A percentile compares a stretch with the other conserved stretches of the same genome.
Evolutionary conservation across 2,329 filamentous ascomycete species (phyloP).

Genomic region (Thelonectria olida): DNA sequence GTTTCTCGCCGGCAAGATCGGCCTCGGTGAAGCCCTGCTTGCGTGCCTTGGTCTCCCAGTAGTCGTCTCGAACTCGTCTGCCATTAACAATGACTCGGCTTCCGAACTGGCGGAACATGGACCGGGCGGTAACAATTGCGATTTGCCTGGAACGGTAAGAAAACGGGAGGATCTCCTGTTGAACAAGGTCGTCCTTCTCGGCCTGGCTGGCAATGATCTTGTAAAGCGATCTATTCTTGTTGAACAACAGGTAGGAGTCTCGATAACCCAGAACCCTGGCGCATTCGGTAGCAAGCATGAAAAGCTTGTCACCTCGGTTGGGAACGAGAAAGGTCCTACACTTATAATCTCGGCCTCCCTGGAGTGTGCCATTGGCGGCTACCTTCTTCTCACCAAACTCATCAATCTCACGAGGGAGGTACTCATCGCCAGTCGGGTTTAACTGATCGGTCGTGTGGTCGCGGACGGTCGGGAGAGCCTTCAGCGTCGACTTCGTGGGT

Average conservation of each 20-base stretch:
- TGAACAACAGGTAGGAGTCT: constrained; percentile 98
- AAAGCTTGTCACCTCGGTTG: constrained; percentile 89
- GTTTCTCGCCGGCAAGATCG: constrained; percentile 93
- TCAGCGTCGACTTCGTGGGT: constrained; percentile 84
- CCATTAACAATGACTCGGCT: constrained; percentile 92
- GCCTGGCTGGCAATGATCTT: constrained; percentile 97
- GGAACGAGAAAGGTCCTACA: constrained; percentile 95
- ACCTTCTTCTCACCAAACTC: constrained; percentile 96
- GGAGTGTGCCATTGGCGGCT: constrained; percentile 80
- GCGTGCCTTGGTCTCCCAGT: constrained; percentile 96
- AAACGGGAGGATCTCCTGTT: constrained; percentile 94
- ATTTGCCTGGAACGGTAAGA: constrained; percentile 99
- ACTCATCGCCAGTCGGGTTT: constrained; percentile 89
- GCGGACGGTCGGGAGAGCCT: constrained; percentile 92
- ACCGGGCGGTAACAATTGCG: constrained; percentile 94
- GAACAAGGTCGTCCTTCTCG: constrained; percentile 96
- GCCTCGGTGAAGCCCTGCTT: constrained; percentile 99
- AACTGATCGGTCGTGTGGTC: constrained; percentile 98
- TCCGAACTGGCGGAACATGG: constrained; percentile 99
- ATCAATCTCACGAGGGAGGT: constrained; percentile 91
- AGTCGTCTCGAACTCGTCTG: constrained; percentile 92
- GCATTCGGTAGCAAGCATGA: constrained; percentile 98
- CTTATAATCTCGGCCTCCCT: constrained; percentile 86
- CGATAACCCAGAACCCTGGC: constrained; percentile 92
- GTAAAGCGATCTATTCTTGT: constrained; percentile 95